phyloP scores from a whole-genome alignment of 225 moss, liverwort and hornwort genomes.

The Takakia lepidozioides region DNA sequence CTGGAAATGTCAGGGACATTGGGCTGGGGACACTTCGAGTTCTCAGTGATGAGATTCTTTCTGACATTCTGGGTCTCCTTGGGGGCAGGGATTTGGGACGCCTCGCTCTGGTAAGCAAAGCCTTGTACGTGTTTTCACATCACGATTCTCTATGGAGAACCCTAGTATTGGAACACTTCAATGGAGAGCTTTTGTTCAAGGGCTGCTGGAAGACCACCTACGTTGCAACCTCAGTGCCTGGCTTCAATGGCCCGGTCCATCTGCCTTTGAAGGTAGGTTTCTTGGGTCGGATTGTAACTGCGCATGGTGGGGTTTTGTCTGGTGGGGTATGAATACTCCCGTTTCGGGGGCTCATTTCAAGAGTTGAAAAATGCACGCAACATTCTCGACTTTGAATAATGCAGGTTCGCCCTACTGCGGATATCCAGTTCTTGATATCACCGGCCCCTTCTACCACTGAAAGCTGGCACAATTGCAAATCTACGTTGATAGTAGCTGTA shows the following conservation, averaged over 20 bases:
- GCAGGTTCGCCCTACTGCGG: too few species aligned
- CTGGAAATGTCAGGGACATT: constrained; percentile 44
- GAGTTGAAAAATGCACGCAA: too few species aligned
- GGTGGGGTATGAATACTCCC: too few species aligned
- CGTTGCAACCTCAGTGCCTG: constrained; percentile 37
- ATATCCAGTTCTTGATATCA: too few species aligned
- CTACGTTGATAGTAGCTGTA: too few species aligned
- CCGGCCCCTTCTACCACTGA: too few species aligned
- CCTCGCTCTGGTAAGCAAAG: constrained; percentile 68
- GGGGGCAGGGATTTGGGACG: constrained; percentile 41
- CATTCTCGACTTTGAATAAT: too few species aligned
- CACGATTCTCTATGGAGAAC: constrained; percentile 86
- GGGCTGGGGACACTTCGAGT: constrained; percentile 56
- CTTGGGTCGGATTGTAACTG: too few species aligned
- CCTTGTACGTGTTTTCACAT: constrained; percentile 78
- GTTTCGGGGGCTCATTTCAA: too few species aligned
- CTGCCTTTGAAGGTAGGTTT: constrained; percentile 88
- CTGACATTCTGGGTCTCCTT: constrained; percentile 57
- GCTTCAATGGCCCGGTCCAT: constrained; percentile 30
- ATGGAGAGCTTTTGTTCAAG: constrained; percentile 50
- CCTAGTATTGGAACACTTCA: constrained; percentile 50
- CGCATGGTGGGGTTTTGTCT: too few species aligned
- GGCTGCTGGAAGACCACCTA: constrained; percentile 72
- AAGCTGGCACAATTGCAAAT: too few species aligned
- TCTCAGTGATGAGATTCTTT: constrained; percentile 57